Conservation (phyloP, 2,329 filamentous ascomycete genomes). For the Colletotrichum gloeosporioides region DNA sequence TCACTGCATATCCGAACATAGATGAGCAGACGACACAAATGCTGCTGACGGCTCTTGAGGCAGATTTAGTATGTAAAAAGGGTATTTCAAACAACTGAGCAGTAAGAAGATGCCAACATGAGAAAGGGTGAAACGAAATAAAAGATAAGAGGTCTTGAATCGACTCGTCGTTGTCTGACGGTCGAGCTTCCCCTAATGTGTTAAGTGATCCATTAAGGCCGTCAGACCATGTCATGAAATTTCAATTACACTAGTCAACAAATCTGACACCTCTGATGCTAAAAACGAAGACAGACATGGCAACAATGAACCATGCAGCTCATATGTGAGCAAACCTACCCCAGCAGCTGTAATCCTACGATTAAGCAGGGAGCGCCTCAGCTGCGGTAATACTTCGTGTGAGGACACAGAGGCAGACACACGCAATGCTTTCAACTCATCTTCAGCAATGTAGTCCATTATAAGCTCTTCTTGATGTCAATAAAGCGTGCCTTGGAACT, state of each 20-base stretch:
- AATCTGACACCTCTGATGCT: neutral
- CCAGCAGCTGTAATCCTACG: neutral
- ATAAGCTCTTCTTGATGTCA: neutral
- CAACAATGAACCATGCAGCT: neutral
- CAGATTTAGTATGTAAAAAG: too few relatives aligned
- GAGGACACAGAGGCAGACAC: neutral
- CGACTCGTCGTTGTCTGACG: neutral
- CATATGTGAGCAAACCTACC: neutral
- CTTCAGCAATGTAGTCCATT: neutral
- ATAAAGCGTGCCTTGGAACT: neutral
- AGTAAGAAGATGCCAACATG: too few relatives aligned
- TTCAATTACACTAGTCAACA: neutral
- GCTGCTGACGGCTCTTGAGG: neutral
- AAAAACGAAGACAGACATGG: accelerated
- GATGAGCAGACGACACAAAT: neutral
- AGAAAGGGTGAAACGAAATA: too few relatives aligned
- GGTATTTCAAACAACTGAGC: too few relatives aligned
- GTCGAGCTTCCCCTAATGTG: neutral
- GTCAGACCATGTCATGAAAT: neutral
- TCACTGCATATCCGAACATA: neutral
- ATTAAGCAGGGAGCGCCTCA: accelerated
- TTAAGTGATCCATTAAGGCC: neutral
- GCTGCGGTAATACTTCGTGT: neutral
- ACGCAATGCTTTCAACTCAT: neutral
- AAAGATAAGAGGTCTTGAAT: neutral